Evolutionary conservation across 2,329 filamentous ascomycete genomes (phyloP), one percentile per base, ranked within the genome.

Genomic region (Cytospora leucostoma): DNA sequence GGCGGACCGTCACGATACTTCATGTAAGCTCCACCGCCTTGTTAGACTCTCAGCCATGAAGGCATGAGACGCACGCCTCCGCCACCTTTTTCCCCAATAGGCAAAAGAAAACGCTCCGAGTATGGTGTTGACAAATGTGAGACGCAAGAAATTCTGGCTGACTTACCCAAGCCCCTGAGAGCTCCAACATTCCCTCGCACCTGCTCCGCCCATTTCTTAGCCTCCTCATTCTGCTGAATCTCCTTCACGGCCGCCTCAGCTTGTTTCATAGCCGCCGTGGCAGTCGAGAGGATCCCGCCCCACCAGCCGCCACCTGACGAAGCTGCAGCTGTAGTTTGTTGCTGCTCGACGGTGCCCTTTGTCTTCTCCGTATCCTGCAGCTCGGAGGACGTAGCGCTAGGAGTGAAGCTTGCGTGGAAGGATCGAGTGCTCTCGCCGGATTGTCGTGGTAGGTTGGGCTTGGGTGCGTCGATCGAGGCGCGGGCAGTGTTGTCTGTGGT

Each of bases 221-320:
- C 95, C 75, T 99, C 95, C 73, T 98, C 93, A 71, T 96, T 97
- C 74, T 95, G 89, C 75, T 97, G 92, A 55, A 99, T 93, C 76
- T 98, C 92, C 74, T 94, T 96, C 68, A 96, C 93, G 0, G 93
- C 90, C 8, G 89, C 92, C 77, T 97, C 93, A 54, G 95, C 94
- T 75, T 94, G 92, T 80, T 96, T 96, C 77, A 96, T 88, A 33
- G 90, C 91, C n/a, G 90, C 89, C 4, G 89, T 86, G 40, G 93
- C 93, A 0, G 92, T 93, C 50, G 91, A 91, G 71, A 95, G 84
- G 59, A 97, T 78, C 27, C 92, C 89, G 72, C 93, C 91, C 89
- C 86, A 50, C 54, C 71, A 56, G 15, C 61, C 50, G 68, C 69
- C 64, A 63, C 66, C 62, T 69, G 65, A 64, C 58, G 73, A 59